Conservation (phyloP, 2,329 filamentous ascomycete genomes). For the Coleophoma crateriformis region DNA sequence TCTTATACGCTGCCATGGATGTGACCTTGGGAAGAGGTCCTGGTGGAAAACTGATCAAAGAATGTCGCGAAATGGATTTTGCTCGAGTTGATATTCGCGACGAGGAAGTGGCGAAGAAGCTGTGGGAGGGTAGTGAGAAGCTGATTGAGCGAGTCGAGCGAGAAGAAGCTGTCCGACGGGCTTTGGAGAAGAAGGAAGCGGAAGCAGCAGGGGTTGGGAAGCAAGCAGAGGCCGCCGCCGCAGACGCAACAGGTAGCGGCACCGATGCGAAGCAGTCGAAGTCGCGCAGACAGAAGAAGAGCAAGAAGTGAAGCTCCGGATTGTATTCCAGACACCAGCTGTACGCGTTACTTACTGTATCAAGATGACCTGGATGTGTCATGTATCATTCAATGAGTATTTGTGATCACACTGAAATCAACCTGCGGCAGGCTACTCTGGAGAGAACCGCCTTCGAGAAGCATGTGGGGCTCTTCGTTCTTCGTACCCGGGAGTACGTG, state of each 20-base stretch:
- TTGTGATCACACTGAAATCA: no score
- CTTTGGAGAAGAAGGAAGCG: slow-evolving; percentile 30
- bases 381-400: neutral
- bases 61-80: slow-evolving; percentile 73
- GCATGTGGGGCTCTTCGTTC: no score
- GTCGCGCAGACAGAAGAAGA: slow-evolving; percentile 21
- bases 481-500: no score
- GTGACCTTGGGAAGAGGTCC: slow-evolving; percentile 55
- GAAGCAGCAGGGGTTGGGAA: slow-evolving; percentile 25
- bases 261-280: slow-evolving; percentile 18
- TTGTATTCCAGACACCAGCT: no score
- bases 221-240: slow-evolving; percentile 16
- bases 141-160: slow-evolving; percentile 80
- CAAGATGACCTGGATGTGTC: neutral
- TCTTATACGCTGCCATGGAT: slow-evolving; percentile 84
- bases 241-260: slow-evolving; percentile 27
- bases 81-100: slow-evolving; percentile 70
- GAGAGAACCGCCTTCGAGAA: no score
- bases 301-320: slow-evolving; percentile 1
- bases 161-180: slow-evolving; percentile 57
- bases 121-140: slow-evolving; percentile 87
- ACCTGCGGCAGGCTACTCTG: no score
- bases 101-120: slow-evolving; percentile 71
- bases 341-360: no score
- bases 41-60: slow-evolving; percentile 77